These are phyloP conservation scores for Suillus discolor DNA, from an alignment of 768 basidiomycete genomes.

Conservation along the genomic window DNA sequence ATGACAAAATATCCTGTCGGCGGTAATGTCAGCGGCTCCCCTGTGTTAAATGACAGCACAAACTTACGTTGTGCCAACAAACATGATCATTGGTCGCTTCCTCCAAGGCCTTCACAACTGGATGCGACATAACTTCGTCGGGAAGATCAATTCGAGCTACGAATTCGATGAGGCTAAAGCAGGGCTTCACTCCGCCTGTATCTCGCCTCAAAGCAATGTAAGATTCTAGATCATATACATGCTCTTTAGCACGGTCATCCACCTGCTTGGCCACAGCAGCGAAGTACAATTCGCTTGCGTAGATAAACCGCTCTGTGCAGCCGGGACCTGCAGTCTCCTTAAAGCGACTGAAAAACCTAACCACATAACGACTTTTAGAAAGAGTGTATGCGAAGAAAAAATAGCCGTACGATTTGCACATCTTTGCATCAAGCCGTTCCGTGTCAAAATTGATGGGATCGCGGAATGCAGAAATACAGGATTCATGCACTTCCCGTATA, in stretches of 20 bases:
- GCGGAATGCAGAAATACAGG: slow-evolving; percentile 30
- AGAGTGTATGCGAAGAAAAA: neutral
- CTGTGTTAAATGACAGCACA: slow-evolving; percentile 6
- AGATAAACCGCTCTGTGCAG: slow-evolving; percentile 42
- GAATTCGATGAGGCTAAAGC: slow-evolving; percentile 51
- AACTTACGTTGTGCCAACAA: slow-evolving; percentile 45
- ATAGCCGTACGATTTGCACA: slow-evolving; percentile 36
- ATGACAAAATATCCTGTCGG: slow-evolving; percentile 68
- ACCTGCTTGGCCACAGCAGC: slow-evolving; percentile 46
- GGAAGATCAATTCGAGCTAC: slow-evolving; percentile 53
- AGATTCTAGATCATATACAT: slow-evolving; percentile 49
- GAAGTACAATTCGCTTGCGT: slow-evolving; percentile 41
- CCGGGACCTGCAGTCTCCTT: slow-evolving; percentile 39
- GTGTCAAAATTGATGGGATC: slow-evolving; percentile 32
- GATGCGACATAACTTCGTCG: slow-evolving; percentile 54
- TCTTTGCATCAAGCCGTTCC: slow-evolving; percentile 25
- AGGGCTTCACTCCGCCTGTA: slow-evolving; percentile 52
- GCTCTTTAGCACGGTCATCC: slow-evolving; percentile 38
- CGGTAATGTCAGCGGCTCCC: slow-evolving; percentile 6
- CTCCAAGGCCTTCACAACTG: slow-evolving; percentile 45
- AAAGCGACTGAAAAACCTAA: slow-evolving; percentile 41
- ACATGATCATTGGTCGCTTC: slow-evolving; percentile 53
- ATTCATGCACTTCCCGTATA: slow-evolving; percentile 28
- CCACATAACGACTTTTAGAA: neutral
- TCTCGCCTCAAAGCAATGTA: slow-evolving; percentile 56